Percentiles rank a stretch among this genome's conserved stretches.
These are phyloP conservation scores for Strobilomyces dryophilus DNA, from an alignment of 768 basidiomycete species.

Conservation along the genomic window DNA sequence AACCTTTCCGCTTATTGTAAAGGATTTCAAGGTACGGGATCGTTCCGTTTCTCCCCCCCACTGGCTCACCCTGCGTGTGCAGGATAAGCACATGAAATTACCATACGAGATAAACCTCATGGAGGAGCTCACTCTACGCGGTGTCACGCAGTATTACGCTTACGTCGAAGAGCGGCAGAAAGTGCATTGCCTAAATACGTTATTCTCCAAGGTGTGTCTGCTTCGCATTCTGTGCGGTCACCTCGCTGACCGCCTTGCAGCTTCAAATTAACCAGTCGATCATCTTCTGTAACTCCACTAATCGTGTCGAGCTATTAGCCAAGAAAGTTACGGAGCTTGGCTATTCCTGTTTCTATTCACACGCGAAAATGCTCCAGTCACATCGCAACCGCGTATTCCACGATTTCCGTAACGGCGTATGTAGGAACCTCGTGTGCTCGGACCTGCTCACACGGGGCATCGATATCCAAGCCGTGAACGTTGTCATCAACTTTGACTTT, in stretches of 20 bases:
- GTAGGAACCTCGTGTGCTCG: constrained; percentile 96
- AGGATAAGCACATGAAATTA: constrained; percentile 95
- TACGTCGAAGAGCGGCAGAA: constrained; percentile 99
- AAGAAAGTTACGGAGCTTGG: constrained; percentile 99
- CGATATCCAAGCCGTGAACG: constrained; percentile 99
- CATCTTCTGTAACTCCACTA: constrained; percentile 99
- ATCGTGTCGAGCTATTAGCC: constrained; percentile 97
- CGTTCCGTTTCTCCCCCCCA: background rate
- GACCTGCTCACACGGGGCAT: constrained; percentile 98
- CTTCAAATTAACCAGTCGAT: constrained; percentile 99
- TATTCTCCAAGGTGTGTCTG: constrained; percentile 84
- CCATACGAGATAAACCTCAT: constrained; percentile 99
- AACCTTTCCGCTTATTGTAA: constrained; percentile 98
- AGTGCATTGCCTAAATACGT: constrained; percentile 98
- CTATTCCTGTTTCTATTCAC: constrained; percentile 99
- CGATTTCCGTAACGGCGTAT: constrained; percentile 97
- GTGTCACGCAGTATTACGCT: constrained; percentile 99
- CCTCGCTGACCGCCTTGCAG: constrained; percentile 37
- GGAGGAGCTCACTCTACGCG: constrained; percentile 97
- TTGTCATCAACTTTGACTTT: constrained; percentile 99
- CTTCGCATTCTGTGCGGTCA: background rate
- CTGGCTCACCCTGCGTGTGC: constrained; percentile 10
- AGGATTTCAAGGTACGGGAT: constrained; percentile 85
- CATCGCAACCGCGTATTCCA: constrained; percentile 99
- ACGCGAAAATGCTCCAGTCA: constrained; percentile 98